phyloP scores from a whole-genome alignment of 768 basidiomycete species.

The Neoboletus magnificus region DNA sequence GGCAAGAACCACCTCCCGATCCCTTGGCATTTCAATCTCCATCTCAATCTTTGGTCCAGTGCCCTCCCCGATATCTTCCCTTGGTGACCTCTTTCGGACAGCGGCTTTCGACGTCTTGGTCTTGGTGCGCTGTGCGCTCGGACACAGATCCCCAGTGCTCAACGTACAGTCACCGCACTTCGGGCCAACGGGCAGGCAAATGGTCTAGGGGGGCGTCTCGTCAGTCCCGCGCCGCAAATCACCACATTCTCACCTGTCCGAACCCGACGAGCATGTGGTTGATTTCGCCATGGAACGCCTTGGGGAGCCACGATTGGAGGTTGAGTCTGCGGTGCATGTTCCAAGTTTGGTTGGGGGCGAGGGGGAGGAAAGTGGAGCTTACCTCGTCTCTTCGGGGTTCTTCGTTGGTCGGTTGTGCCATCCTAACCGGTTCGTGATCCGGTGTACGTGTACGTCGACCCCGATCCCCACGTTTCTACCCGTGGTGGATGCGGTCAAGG shows the following conservation, averaged over 20 bases:
- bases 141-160: slow-evolving; percentile 55
- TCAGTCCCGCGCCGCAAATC: background rate
- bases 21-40: slow-evolving; percentile 26
- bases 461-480: slow-evolving; percentile 84
- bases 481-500: background rate
- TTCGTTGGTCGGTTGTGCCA: slow-evolving; percentile 90
- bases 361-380: background rate
- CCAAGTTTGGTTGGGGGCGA: background rate
- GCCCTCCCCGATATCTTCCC: background rate
- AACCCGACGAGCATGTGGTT: slow-evolving; percentile 83
- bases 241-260: slow-evolving; percentile 56
- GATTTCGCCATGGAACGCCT: slow-evolving; percentile 67
- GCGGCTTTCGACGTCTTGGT: slow-evolving; percentile 17
- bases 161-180: slow-evolving; percentile 64
- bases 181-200: slow-evolving; percentile 65
- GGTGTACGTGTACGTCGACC: slow-evolving; percentile 93
- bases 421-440: slow-evolving; percentile 88
- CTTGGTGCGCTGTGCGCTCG: slow-evolving; percentile 49
- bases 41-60: slow-evolving; percentile 40
- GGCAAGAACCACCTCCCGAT: background rate
- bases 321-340: slow-evolving; percentile 48
- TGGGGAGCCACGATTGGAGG: slow-evolving; percentile 81
- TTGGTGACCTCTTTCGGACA: slow-evolving; percentile 2
- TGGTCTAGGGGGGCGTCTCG: slow-evolving; percentile 38
- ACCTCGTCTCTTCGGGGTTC: slow-evolving; percentile 87